Percentiles rank a stretch among this genome's conserved stretches.
Evolutionary conservation across 202 grass and related monocot genomes (phyloP).

Genomic region (Alloteropsis angusta): DNA sequence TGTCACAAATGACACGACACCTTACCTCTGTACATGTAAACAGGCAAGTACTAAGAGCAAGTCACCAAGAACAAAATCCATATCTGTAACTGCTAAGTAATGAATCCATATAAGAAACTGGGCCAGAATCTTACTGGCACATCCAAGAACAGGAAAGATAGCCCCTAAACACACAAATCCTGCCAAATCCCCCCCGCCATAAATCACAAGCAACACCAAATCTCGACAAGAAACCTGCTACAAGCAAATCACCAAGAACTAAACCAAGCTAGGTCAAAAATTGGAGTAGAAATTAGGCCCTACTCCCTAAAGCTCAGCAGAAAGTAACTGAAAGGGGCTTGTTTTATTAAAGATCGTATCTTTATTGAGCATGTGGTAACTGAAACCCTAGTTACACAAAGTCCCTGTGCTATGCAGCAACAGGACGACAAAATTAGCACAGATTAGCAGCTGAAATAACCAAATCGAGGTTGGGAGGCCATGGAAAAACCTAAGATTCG

Average conservation of each 20-base stretch:
- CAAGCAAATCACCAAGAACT: not conserved
- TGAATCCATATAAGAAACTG: not conserved
- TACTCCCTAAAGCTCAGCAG: not conserved
- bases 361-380: not conserved
- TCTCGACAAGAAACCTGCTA: not conserved
- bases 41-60: not conserved
- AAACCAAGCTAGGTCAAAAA: slow-evolving; percentile 13
- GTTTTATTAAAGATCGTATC: slow-evolving; percentile 4
- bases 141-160: not conserved
- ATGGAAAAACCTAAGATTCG: slow-evolving; percentile 11
- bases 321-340: not conserved
- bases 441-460: not conserved
- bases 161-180: not conserved
- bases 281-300: not conserved
- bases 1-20: not conserved
- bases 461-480: slow-evolving; percentile 12
- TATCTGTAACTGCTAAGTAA: not conserved
- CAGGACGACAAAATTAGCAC: slow-evolving; percentile 1
- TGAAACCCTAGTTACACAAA: slow-evolving; percentile 4
- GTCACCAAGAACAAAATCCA: not conserved
- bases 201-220: slow-evolving; percentile 2
- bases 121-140: not conserved
- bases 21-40: not conserved
- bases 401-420: not conserved
- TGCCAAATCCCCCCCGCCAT: not conserved